Evolutionary conservation across 83 land plant genomes (phyloP).

Genomic region (Larix sibirica): DNA sequence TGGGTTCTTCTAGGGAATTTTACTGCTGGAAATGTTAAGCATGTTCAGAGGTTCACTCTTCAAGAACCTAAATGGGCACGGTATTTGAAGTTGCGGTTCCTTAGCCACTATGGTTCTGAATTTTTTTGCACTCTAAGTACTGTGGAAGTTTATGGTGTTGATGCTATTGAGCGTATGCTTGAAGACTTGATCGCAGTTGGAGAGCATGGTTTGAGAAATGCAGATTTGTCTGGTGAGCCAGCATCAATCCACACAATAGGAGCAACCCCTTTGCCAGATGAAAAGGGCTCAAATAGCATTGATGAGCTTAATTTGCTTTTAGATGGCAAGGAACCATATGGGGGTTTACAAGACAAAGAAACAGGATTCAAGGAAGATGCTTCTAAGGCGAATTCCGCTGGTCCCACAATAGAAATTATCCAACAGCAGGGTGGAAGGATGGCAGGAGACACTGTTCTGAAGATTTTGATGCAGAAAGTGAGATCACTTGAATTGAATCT

Average conservation of each 20-base stretch:
- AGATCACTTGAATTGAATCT: conserved; percentile 73
- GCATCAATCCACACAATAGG: conserved; percentile 16
- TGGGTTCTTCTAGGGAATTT: conserved; percentile 75
- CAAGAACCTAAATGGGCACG: conserved; percentile 90
- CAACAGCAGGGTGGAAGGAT: conserved; percentile 53
- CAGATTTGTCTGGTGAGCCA: conserved; percentile 6
- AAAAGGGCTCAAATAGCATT: not conserved
- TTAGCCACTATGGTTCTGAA: conserved; percentile 88
- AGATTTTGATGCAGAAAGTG: conserved; percentile 92
- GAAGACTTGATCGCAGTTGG: conserved; percentile 74
- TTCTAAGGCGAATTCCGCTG: conserved; percentile 19
- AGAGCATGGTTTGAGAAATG: conserved; percentile 2
- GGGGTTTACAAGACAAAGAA: conserved; percentile 12
- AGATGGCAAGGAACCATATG: not conserved
- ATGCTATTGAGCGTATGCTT: conserved; percentile 87
- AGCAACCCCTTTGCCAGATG: conserved; percentile 13
- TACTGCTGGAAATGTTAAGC: conserved; percentile 80
- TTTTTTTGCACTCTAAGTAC: conserved; percentile 89
- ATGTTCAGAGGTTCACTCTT: conserved; percentile 64
- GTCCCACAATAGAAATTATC: conserved; percentile 34
- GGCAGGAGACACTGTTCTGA: conserved; percentile 81
- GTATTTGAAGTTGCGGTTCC: conserved; percentile 67
- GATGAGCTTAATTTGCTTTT: conserved; percentile 3
- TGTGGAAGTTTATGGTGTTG: conserved; percentile 87
- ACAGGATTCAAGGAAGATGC: conserved; percentile 11